Conservation (phyloP, 1,139 yeast genomes). For the Yamadazyma diospyri region DNA sequence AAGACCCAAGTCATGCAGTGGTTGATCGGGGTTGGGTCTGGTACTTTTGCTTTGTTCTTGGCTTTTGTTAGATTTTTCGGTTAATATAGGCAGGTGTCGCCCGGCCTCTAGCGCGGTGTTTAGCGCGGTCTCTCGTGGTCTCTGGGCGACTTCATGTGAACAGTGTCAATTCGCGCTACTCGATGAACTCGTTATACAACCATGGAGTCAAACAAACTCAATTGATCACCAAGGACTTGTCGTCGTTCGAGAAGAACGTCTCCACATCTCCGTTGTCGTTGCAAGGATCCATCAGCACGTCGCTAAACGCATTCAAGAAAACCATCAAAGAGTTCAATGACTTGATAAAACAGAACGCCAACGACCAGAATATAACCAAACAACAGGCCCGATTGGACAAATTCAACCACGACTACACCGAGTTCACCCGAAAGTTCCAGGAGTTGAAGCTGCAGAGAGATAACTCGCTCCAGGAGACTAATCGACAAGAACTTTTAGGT, state of each 20-base stretch:
- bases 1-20: slow-evolving; percentile 97
- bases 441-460: slow-evolving; percentile 65
- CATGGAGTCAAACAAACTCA: slow-evolving; percentile 87
- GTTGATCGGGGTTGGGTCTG: slow-evolving; percentile 97
- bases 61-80: slow-evolving; percentile 87
- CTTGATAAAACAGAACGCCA: slow-evolving; percentile 58
- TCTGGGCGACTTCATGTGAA: too few species aligned
- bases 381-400: slow-evolving; percentile 60
- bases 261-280: slow-evolving; percentile 70
- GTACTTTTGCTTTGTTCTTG: slow-evolving; percentile 89
- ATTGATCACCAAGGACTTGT: slow-evolving; percentile 64
- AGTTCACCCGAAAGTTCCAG: slow-evolving; percentile 57
- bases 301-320: slow-evolving; percentile 69
- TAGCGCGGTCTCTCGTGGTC: too few species aligned
- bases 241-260: slow-evolving; percentile 62
- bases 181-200: slow-evolving; percentile 76
- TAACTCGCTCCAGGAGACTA: slow-evolving; percentile 48
- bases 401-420: slow-evolving; percentile 57
- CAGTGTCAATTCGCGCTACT: too few species aligned
- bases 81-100: slow-evolving; percentile 24
- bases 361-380: slow-evolving; percentile 55
- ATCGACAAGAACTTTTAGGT: slow-evolving; percentile 60
- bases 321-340: slow-evolving; percentile 76
- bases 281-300: slow-evolving; percentile 82
- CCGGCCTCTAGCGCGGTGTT: too few species aligned